These are phyloP conservation scores for Candida vaughaniae DNA, from an alignment of 805 yeast genomes.

Conservation along the genomic window DNA sequence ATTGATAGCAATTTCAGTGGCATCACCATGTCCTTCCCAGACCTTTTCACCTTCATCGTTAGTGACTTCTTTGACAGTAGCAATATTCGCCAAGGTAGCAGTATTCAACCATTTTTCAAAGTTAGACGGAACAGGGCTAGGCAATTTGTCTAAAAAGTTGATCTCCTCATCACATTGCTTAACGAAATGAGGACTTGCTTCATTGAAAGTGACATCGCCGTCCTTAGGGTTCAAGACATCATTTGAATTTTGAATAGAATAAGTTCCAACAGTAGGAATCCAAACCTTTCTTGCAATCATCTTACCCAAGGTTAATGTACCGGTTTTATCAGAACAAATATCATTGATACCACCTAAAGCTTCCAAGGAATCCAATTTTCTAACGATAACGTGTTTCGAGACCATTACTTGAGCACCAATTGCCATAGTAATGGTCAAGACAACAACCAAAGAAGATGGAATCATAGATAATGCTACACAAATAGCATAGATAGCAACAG, in stretches of 20 bases:
- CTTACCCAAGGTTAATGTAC: conserved; percentile 77
- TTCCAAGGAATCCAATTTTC: conserved; percentile 75
- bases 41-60: conserved; percentile 39
- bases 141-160: conserved; percentile 20
- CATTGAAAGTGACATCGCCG: conserved; percentile 45
- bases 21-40: conserved; percentile 66
- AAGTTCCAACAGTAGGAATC: conserved; percentile 64
- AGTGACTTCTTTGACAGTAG: conserved; percentile 54
- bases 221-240: conserved; percentile 64
- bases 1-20: conserved; percentile 36
- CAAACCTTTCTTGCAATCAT: conserved; percentile 73
- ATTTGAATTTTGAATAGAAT: conserved; percentile 50
- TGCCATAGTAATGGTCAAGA: conserved; percentile 83
- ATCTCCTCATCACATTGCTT: conserved; percentile 37
- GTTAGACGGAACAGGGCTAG: conserved; percentile 16
- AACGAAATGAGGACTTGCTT: conserved; percentile 35
- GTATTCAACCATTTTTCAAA: conserved; percentile 56
- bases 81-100: conserved; percentile 80
- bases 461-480: conserved; percentile 83
- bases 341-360: conserved; percentile 78
- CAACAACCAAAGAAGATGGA: conserved; percentile 78
- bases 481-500: conserved; percentile 85
- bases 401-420: conserved; percentile 76
- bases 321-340: conserved; percentile 81
- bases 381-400: conserved; percentile 65